Conservation (phyloP, 805 yeast species). For the Candida qinlingensis region DNA sequence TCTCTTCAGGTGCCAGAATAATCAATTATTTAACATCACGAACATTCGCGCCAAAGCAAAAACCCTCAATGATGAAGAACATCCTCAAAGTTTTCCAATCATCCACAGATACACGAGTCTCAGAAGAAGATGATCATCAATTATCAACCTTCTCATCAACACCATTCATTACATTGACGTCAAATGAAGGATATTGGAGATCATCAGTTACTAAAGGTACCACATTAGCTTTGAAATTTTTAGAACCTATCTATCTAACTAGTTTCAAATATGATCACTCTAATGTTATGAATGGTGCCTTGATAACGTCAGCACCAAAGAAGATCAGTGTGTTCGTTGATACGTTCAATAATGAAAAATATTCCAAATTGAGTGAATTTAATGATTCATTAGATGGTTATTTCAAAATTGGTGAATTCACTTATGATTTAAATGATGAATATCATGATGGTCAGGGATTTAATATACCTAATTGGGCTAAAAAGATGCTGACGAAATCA, state of each 20-base stretch:
- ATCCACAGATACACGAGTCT: background rate
- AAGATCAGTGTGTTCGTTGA: conserved; percentile 24
- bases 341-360: background rate
- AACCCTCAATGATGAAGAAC: background rate
- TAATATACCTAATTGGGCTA: conserved; percentile 27
- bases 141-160: conserved; percentile 8
- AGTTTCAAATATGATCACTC: conserved; percentile 33
- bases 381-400: conserved; percentile 6
- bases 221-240: conserved; percentile 31
- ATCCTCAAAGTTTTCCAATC: background rate
- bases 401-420: conserved; percentile 25
- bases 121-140: background rate
- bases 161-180: conserved; percentile 21
- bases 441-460: conserved; percentile 25
- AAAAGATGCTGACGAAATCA: conserved; percentile 29
- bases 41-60: conserved; percentile 22
- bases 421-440: conserved; percentile 21
- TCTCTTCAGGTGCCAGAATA: conserved; percentile 32
- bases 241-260: conserved; percentile 33
- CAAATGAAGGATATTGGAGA: conserved; percentile 23
- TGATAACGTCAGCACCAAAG: conserved; percentile 36
- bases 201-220: conserved; percentile 7
- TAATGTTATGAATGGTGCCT: conserved; percentile 31
- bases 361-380: background rate
- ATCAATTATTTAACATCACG: conserved; percentile 31